Percentiles rank a stretch among this genome's conserved stretches.
Evolutionary conservation across 352 stramenopile genomes (phyloP).

Genomic region (Phytophthora multivora): DNA sequence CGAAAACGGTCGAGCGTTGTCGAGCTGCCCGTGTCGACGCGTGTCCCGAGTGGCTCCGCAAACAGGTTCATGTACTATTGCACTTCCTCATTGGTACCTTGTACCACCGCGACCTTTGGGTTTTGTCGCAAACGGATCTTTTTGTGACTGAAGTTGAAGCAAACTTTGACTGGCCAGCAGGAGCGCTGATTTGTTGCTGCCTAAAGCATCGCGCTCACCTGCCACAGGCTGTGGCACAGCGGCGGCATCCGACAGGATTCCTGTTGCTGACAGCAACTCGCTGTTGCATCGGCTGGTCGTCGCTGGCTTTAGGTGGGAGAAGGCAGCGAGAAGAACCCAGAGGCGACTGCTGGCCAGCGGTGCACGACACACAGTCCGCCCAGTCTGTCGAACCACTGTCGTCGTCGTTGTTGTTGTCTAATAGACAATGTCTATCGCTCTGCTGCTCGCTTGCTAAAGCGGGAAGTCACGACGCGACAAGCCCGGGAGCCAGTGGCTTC

Average conservation of each 20-base stretch:
- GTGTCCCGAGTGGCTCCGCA: too few species aligned
- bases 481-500: neutral
- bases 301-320: neutral
- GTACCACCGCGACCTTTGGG: neutral
- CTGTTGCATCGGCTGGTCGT: neutral
- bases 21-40: neutral
- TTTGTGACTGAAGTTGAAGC: slow-evolving; percentile 10
- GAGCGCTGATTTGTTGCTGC: slow-evolving; percentile 7
- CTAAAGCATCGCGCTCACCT: neutral
- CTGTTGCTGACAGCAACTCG: neutral
- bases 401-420: neutral
- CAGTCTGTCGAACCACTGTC: slow-evolving; percentile 7
- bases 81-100: neutral
- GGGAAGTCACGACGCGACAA: slow-evolving; percentile 5
- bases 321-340: neutral
- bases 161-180: slow-evolving; percentile 1
- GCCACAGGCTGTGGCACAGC: too few species aligned
- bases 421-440: too few species aligned
- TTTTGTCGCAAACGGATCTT: slow-evolving; percentile 1
- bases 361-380: neutral
- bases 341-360: neutral
- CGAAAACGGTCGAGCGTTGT: neutral
- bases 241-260: too few species aligned
- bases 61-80: too few species aligned
- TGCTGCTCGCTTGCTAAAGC: neutral